Evolutionary conservation across 2,329 filamentous ascomycete genomes (phyloP), one percentile per base, ranked within the genome.

Genomic region (Trichoderma lentiforme): DNA sequence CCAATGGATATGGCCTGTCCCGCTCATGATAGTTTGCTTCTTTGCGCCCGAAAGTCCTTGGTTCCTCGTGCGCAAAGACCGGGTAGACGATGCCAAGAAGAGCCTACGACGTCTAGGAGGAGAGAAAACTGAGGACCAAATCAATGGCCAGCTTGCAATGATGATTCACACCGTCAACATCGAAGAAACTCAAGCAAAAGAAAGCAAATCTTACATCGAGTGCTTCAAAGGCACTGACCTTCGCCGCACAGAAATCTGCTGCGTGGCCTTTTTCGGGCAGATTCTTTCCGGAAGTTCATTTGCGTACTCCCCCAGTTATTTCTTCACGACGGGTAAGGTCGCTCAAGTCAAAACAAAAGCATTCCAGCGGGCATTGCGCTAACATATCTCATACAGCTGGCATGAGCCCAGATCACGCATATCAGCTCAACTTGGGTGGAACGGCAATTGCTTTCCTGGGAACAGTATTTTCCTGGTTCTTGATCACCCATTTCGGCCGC

Each of bases 161-260:
- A 84, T 86, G 73, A 73, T 81, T 6, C 80, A 84, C 32, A 86
- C 84, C 1, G 81, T 84, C 68, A 79, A 81, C 73, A 75, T 82
- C 2, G 83, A 84, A 70, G 83, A 84, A 68, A 73, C 79, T 61
- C 74, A 78, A 18, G 76, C 81, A 15, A 77, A 78, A 0, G 76
- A 76, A 0, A 82, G 82, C 3, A 81, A 80, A 0, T 80, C 77
- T 0, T 86, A 86, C 67, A 71, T 73, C 57, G 83, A 85, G 74
- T 84, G 83, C 73, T 86, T 86, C 76, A 80, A 79, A 26, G 81
- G 81, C 18, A 77, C 80, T 6, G 81, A 86, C 43, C 78, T 85
- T 1, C 82, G 85, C 11, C 81, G 87, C n/a, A 88, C 86, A 8
- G 85, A 87, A 75, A 85, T 88, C 32, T 85, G 86, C 2, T 82